Conservation (phyloP, 805 yeast genomes). For the Candida multigemmis region DNA sequence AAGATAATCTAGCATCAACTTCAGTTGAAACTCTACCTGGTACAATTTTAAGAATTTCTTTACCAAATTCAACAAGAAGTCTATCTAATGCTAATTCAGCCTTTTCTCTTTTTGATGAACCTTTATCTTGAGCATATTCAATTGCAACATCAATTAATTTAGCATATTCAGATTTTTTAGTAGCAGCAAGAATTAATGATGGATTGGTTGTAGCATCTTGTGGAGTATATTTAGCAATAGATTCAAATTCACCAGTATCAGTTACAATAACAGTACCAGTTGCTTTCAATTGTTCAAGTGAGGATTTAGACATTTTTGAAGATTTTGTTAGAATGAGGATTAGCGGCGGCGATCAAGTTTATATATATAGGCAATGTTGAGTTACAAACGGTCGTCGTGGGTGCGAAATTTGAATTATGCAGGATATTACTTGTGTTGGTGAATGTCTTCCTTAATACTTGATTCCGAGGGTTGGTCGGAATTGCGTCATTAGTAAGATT, state of each 20-base stretch:
- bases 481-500: no score
- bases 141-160: constrained; percentile 86
- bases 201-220: constrained; percentile 99
- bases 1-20: constrained; percentile 97
- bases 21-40: constrained; percentile 99
- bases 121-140: constrained; percentile 61
- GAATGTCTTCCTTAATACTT: no score
- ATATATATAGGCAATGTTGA: no score
- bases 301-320: constrained; percentile 34
- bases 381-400: no score
- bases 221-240: constrained; percentile 95
- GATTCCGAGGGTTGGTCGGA: no score
- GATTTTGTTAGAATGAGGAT: not conserved
- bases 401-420: no score
- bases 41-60: constrained; percentile 83
- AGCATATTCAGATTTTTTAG: constrained; percentile 85
- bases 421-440: no score
- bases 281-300: constrained; percentile 89
- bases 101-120: constrained; percentile 49
- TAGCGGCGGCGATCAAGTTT: no score
- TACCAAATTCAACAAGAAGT: constrained; percentile 92
- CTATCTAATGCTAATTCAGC: constrained; percentile 83
- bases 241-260: constrained; percentile 98
- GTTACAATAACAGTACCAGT: constrained; percentile 96
- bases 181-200: constrained; percentile 90